phyloP scores from a whole-genome alignment of 257 asterid species.

The Penstemon eatonii region DNA sequence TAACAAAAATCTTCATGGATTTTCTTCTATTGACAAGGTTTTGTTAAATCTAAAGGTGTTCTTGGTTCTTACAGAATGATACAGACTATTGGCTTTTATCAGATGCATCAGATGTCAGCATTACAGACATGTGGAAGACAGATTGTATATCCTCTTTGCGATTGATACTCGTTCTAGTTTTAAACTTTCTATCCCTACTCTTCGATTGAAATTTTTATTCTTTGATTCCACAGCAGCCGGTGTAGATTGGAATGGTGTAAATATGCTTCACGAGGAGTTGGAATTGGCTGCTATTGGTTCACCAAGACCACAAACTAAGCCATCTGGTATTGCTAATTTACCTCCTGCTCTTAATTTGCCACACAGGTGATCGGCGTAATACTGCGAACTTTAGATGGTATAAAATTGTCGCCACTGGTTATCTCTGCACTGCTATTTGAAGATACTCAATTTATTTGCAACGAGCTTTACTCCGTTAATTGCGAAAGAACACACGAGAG shows the following conservation, averaged over 20 bases:
- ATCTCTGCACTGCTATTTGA: slow-evolving; percentile 7
- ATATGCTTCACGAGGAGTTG: slow-evolving; percentile 58
- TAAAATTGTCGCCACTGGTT: no score
- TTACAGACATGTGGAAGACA: slow-evolving; percentile 89
- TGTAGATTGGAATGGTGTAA: slow-evolving; percentile 62
- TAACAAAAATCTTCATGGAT: neutral
- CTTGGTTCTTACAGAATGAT: slow-evolving; percentile 55
- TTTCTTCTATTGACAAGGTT: neutral
- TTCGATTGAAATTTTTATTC: neutral
- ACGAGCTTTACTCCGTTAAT: slow-evolving; percentile 24
- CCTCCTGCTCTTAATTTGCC: slow-evolving; percentile 44
- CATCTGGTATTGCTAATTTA: slow-evolving; percentile 39
- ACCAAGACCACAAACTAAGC: slow-evolving; percentile 48
- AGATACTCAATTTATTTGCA: slow-evolving; percentile 14
- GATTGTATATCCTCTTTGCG: slow-evolving; percentile 51
- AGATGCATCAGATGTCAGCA: slow-evolving; percentile 69
- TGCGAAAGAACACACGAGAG: slow-evolving; percentile 27
- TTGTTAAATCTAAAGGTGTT: slow-evolving; percentile 25
- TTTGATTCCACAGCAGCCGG: slow-evolving; percentile 43
- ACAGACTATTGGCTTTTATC: slow-evolving; percentile 93
- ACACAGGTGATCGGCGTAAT: slow-evolving; percentile 48
- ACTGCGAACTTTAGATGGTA: neutral
- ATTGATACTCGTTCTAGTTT: slow-evolving; percentile 12
- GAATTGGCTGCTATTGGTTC: slow-evolving; percentile 49
- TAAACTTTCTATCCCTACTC: neutral